phyloP scores from a whole-genome alignment of 225 moss, liverwort and hornwort genomes.

The Thuidium tamariscinum region DNA sequence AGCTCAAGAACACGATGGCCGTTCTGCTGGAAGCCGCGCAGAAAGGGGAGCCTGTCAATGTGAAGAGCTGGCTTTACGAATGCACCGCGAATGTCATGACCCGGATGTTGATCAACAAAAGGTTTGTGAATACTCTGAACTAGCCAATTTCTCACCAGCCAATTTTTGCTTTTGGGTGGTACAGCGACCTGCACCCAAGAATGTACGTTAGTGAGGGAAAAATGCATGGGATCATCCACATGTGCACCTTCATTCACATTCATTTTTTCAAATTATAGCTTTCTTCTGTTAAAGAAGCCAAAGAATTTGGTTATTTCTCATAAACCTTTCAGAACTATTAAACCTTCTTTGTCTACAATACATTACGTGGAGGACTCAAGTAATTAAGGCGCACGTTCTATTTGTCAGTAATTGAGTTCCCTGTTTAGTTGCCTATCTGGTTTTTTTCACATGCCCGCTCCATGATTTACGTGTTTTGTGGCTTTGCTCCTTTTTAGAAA shows the following conservation, averaged over 20 bases:
- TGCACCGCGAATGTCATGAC: slow-evolving; percentile 27
- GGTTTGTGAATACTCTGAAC: not conserved
- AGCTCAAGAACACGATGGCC: slow-evolving; percentile 16
- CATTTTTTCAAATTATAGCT: too few species aligned
- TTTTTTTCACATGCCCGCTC: not conserved
- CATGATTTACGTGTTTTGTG: not conserved
- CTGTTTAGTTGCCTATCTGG: not conserved
- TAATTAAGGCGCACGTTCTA: not conserved
- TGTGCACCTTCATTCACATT: not conserved
- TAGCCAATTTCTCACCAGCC: too few species aligned
- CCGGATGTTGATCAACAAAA: slow-evolving; percentile 35
- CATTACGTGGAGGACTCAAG: not conserved
- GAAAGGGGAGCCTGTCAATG: not conserved
- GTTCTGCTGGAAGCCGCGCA: not conserved
- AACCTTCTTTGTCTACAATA: not conserved
- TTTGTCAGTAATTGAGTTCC: too few species aligned
- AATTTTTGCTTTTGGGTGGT: not conserved
- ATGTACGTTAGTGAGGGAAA: not conserved
- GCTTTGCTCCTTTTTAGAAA: too few species aligned
- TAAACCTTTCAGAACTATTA: not conserved
- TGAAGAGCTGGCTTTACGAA: slow-evolving; percentile 21
- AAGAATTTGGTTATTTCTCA: not conserved
- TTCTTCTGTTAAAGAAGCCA: not conserved
- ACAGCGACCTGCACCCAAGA: not conserved
- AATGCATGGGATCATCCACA: not conserved